phyloP scores from a whole-genome alignment of 345 rosid species.

The Camelina neglecta region DNA sequence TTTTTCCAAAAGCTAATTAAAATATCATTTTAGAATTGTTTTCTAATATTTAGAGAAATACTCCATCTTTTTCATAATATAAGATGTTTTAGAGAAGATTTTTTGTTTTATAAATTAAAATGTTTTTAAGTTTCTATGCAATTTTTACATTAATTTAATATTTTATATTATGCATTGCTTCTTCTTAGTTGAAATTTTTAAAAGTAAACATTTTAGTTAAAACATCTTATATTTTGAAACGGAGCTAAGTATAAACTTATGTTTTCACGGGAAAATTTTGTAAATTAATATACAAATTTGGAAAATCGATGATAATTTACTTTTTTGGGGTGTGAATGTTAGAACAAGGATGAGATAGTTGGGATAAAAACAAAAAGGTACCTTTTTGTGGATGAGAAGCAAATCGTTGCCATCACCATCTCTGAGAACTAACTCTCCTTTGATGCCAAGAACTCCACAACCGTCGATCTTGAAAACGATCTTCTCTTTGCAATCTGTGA shows the following conservation, averaged over 20 bases:
- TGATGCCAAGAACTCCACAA: slow-evolving; percentile 71
- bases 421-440: slow-evolving; percentile 62
- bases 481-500: slow-evolving; percentile 64
- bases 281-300: not conserved
- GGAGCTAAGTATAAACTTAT: not conserved
- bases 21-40: not conserved
- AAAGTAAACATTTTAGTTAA: too few species aligned
- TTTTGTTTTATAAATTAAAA: too few species aligned
- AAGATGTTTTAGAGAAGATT: too few species aligned
- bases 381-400: slow-evolving; percentile 84
- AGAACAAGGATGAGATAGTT: not conserved
- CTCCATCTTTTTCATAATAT: too few species aligned
- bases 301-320: not conserved
- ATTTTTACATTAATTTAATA: too few species aligned
- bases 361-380: not conserved
- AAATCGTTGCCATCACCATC: slow-evolving; percentile 60
- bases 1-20: not conserved
- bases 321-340: too few species aligned
- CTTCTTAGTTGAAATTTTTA: too few species aligned
- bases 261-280: not conserved
- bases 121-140: too few species aligned
- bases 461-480: slow-evolving; percentile 79
- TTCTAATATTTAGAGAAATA: not conserved
- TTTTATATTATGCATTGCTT: too few species aligned
- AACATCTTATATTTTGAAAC: too few species aligned